phyloP scores from a whole-genome alignment of 345 rosid species.

The Eucalyptus cloeziana region DNA sequence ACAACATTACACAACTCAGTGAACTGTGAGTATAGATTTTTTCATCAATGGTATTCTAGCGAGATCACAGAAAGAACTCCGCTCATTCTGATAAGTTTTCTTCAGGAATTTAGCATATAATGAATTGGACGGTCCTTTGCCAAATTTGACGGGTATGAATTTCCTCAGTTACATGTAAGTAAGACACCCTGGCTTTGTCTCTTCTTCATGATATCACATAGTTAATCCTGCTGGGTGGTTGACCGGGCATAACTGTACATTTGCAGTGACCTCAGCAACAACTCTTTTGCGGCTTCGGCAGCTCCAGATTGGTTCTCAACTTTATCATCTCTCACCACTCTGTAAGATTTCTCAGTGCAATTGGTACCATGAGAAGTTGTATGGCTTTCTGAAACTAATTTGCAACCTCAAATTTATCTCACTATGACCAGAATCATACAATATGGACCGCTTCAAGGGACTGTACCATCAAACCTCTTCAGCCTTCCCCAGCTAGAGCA shows the following conservation, averaged over 20 bases:
- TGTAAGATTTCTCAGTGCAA: neutral
- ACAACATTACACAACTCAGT: conserved; percentile 4
- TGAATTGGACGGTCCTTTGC: conserved; percentile 13
- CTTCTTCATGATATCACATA: neutral
- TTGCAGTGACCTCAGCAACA: conserved; percentile 35
- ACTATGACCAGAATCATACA: neutral
- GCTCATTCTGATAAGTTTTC: neutral
- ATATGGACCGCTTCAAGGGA: neutral
- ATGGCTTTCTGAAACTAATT: neutral
- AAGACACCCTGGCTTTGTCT: neutral
- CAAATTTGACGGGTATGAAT: conserved; percentile 21
- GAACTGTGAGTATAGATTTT: conserved; percentile 18
- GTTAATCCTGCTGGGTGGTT: neutral
- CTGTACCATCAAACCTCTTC: neutral
- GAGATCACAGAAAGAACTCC: neutral
- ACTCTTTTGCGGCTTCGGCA: conserved; percentile 9
- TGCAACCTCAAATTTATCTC: neutral
- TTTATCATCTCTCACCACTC: neutral
- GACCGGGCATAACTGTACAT: neutral
- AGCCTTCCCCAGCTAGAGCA: neutral
- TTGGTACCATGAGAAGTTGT: neutral
- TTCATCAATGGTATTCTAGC: neutral
- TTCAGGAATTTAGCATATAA: conserved; percentile 24
- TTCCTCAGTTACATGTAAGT: conserved; percentile 23
- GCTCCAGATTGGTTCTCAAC: conserved; percentile 23